A percentile compares a stretch with the other conserved stretches of the same genome.
Evolutionary conservation across 179 eudicot species (phyloP).

Genomic region (Nepenthes alata): DNA sequence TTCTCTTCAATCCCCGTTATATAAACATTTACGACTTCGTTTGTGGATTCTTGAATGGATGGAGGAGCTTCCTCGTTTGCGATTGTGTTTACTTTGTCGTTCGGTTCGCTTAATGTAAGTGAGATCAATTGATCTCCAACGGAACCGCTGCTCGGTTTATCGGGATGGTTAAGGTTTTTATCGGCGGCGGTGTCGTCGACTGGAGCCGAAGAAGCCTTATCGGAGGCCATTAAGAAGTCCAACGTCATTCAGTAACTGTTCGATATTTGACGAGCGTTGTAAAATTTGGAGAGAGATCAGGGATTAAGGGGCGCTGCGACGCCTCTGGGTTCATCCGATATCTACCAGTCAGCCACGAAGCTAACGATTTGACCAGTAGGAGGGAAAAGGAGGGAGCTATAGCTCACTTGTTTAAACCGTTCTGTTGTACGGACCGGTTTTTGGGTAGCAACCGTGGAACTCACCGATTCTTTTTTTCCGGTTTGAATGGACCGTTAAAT

Average conservation of each 20-base stretch:
- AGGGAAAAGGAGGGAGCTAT: neutral
- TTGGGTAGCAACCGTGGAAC: no score
- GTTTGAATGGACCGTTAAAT: no score
- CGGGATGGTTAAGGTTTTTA: slow-evolving; percentile 18
- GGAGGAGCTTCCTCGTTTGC: no score
- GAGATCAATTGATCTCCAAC: slow-evolving; percentile 41
- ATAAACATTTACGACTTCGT: no score
- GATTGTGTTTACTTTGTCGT: neutral
- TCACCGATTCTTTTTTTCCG: no score
- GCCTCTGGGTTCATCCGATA: neutral
- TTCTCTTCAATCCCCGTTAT: neutral
- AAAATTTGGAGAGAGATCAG: neutral
- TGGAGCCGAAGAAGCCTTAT: slow-evolving; percentile 21
- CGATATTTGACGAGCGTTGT: no score
- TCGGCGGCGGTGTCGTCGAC: slow-evolving; percentile 25
- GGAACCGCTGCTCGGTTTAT: slow-evolving; percentile 20
- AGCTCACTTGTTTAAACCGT: no score
- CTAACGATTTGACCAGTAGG: slow-evolving; percentile 14
- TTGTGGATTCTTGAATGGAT: no score
- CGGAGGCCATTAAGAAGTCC: slow-evolving; percentile 30
- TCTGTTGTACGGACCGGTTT: no score
- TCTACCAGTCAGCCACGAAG: slow-evolving; percentile 11
- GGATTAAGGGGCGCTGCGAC: neutral
- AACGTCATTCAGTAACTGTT: neutral
- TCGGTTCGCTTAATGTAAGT: slow-evolving; percentile 18